A percentile compares a stretch with the other conserved stretches of the same genome.
These are phyloP conservation scores for Taxawa tesnikishii DNA, from an alignment of 2,329 filamentous ascomycete genomes.

Conservation along the genomic window DNA sequence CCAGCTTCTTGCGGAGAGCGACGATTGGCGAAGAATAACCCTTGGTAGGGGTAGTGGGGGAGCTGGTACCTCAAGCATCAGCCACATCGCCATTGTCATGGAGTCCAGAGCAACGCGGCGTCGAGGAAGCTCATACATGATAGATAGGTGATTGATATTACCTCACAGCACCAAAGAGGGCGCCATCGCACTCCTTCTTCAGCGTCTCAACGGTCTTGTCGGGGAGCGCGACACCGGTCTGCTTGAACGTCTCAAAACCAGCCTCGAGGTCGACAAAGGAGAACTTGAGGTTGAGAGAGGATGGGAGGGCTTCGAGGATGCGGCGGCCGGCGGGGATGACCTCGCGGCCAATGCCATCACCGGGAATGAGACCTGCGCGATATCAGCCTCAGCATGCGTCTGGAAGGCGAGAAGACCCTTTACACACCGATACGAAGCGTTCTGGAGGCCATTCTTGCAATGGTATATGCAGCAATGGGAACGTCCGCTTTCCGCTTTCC, in stretches of 20 bases:
- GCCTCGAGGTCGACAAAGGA: slow-evolving; percentile 87
- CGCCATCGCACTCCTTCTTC: slow-evolving; percentile 84
- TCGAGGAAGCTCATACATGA: too few species aligned
- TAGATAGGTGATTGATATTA: slow-evolving; percentile 18
- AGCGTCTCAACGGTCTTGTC: slow-evolving; percentile 85
- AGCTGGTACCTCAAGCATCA: slow-evolving; percentile 36
- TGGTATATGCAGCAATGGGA: background rate
- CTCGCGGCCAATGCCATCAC: slow-evolving; percentile 96
- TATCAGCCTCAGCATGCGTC: slow-evolving; percentile 4
- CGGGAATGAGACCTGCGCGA: slow-evolving; percentile 73
- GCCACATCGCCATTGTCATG: background rate
- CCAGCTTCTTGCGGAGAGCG: slow-evolving; percentile 84
- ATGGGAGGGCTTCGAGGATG: slow-evolving; percentile 81
- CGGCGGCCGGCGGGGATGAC: slow-evolving; percentile 90
- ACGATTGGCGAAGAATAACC: slow-evolving; percentile 97
- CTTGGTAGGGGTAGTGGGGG: slow-evolving; percentile 76
- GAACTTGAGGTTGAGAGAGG: slow-evolving; percentile 87
- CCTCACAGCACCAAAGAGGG: slow-evolving; percentile 89
- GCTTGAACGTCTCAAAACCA: slow-evolving; percentile 86
- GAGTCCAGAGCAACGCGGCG: too few species aligned
- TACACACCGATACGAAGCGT: slow-evolving; percentile 55
- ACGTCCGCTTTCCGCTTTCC: too few species aligned
- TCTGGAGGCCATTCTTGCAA: slow-evolving; percentile 44
- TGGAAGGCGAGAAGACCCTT: background rate
- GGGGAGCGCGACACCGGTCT: slow-evolving; percentile 76